Evolutionary conservation across 768 basidiomycete species (phyloP).

Genomic region (Naganishia vishniacii): DNA sequence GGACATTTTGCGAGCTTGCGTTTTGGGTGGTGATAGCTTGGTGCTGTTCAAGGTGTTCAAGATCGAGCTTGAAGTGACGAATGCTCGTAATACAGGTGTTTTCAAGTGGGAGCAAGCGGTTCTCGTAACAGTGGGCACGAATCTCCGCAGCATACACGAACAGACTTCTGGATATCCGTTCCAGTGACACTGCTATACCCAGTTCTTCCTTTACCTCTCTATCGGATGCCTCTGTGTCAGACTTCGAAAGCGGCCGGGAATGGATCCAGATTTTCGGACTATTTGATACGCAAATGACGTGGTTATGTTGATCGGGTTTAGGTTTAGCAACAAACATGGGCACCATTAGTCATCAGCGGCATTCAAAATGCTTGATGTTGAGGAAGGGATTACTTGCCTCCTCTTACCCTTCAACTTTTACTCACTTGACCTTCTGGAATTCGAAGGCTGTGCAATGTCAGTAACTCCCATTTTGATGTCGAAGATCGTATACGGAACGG

Average conservation of each 20-base stretch:
- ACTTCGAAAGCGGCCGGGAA: too few relatives aligned
- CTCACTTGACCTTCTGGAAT: too few relatives aligned
- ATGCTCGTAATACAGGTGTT: conserved; percentile 3
- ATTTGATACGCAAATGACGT: not conserved
- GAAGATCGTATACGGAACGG: conserved; percentile 52
- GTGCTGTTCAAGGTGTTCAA: not conserved
- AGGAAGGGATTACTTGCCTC: too few relatives aligned
- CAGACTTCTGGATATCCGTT: not conserved
- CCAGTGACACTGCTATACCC: not conserved
- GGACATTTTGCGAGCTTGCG: conserved; percentile 39
- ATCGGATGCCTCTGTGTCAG: too few relatives aligned
- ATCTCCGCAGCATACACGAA: conserved; percentile 19
- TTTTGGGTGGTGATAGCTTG: not conserved
- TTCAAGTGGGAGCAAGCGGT: not conserved
- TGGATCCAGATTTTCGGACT: not conserved
- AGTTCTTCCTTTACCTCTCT: too few relatives aligned
- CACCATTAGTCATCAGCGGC: too few relatives aligned
- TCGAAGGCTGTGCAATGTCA: too few relatives aligned
- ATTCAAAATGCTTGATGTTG: too few relatives aligned
- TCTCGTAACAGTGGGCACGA: conserved; percentile 16
- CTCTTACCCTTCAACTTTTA: too few relatives aligned
- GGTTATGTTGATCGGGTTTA: not conserved
- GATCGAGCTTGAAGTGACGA: conserved; percentile 20
- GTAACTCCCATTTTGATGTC: conserved; percentile 27
- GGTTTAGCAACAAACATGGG: too few relatives aligned